Conservation (phyloP, 1,284 basidiomycete genomes). For the Irpex sp. region DNA sequence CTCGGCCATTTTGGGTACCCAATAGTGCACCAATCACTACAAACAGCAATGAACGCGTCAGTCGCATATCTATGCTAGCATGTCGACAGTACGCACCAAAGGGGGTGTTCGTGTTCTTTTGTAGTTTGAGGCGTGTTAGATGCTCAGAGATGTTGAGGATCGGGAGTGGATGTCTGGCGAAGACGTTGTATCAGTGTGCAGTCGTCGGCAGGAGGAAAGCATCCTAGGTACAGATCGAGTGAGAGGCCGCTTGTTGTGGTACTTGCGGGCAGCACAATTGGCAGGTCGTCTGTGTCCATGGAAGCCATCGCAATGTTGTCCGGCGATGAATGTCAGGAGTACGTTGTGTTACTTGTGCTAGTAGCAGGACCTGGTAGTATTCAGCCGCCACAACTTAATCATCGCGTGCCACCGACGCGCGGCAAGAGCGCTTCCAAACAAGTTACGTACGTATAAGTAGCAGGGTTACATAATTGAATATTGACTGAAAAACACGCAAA, state of each 20-base stretch:
- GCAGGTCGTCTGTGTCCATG: slow-evolving; percentile 75
- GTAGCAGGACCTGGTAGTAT: too few species aligned
- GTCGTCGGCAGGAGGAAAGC: background rate
- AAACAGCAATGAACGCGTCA: slow-evolving; percentile 3
- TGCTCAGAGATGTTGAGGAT: slow-evolving; percentile 98
- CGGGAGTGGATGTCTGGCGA: slow-evolving; percentile 84
- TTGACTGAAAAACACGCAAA: too few species aligned
- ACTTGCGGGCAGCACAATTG: slow-evolving; percentile 66
- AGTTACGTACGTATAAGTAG: background rate
- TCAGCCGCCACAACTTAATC: too few species aligned
- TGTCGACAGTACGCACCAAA: slow-evolving; percentile 48
- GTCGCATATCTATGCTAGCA: background rate
- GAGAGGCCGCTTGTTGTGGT: slow-evolving; percentile 69
- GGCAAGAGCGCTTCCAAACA: background rate
- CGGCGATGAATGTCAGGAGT: too few species aligned
- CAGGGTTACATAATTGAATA: background rate
- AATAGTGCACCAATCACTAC: slow-evolving; percentile 90
- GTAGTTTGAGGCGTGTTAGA: slow-evolving; percentile 79
- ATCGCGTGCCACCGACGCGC: background rate
- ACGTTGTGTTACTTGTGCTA: too few species aligned
- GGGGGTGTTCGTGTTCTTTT: slow-evolving; percentile 58
- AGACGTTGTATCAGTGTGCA: background rate
- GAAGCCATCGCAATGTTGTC: slow-evolving; percentile 42
- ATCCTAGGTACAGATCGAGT: slow-evolving; percentile 57
- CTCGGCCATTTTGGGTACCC: slow-evolving; percentile 91